Percentiles rank a stretch among this genome's conserved stretches.
Conservation (phyloP, 2,329 filamentous ascomycete genomes). For the Chrysoporthe austroafricana region DNA sequence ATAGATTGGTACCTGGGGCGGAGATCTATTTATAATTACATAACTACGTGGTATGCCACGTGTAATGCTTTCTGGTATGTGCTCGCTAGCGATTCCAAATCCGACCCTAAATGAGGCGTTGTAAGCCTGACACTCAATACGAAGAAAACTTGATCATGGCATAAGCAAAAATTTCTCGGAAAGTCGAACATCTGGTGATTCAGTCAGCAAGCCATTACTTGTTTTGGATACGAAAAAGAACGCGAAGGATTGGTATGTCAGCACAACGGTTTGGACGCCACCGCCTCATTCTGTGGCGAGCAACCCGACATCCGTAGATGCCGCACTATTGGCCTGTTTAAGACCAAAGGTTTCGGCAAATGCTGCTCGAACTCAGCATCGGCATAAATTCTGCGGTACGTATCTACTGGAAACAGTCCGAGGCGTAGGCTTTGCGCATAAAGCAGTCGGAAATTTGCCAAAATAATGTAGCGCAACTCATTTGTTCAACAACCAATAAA, state of each 20-base stretch:
- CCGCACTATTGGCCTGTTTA: background rate
- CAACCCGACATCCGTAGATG: background rate
- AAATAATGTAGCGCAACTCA: background rate
- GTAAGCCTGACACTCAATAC: slow-evolving; percentile 1
- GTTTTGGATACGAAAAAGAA: background rate
- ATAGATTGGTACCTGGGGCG: background rate
- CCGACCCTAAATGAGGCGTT: background rate
- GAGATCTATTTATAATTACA: background rate
- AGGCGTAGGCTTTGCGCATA: no score
- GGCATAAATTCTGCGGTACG: background rate
- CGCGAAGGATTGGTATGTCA: background rate
- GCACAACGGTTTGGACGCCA: background rate
- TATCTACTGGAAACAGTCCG: no score
- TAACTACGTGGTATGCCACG: background rate
- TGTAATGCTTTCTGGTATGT: background rate
- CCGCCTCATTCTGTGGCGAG: background rate
- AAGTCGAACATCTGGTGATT: background rate
- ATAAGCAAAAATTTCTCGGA: background rate
- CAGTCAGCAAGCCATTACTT: background rate
- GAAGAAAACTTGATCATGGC: background rate
- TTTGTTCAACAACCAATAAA: background rate
- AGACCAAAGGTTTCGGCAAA: background rate
- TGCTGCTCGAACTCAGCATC: background rate
- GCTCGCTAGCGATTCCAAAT: background rate
- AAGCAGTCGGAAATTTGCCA: background rate